Evolutionary conservation across 441 rosid species (phyloP).

Genomic region (Hura crepitans): DNA sequence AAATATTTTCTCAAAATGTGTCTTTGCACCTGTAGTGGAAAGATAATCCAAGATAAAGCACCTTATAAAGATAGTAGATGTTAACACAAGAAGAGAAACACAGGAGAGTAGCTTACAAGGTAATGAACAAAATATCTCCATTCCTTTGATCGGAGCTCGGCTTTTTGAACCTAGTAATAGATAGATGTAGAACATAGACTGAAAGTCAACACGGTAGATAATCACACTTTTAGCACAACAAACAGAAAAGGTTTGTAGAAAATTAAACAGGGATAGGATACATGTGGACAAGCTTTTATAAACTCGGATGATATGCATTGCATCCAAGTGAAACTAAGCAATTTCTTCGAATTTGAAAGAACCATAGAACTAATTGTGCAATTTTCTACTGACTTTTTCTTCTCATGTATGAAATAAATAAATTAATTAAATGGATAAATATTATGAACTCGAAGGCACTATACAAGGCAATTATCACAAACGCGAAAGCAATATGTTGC

Average conservation of each 20-base stretch:
- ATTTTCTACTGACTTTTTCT: not conserved
- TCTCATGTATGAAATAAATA: too few species aligned
- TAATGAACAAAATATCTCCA: conserved; percentile 95
- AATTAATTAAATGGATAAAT: too few species aligned
- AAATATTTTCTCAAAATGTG: not conserved
- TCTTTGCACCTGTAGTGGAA: conserved; percentile 1
- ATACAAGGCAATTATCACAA: not conserved
- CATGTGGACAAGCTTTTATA: not conserved
- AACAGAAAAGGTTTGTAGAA: not conserved
- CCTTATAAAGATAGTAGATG: not conserved
- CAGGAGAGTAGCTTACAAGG: conserved; percentile 53
- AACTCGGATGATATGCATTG: conserved; percentile 2
- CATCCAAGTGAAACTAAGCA: not conserved
- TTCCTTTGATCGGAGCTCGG: conserved; percentile 84
- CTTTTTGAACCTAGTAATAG: conserved; percentile 72
- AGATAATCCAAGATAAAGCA: not conserved
- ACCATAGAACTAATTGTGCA: not conserved
- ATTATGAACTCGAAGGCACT: not conserved
- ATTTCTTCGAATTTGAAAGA: conserved; percentile 6
- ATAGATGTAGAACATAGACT: not conserved
- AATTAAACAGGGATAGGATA: not conserved
- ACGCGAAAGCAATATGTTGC: not conserved
- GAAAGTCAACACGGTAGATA: conserved; percentile 3
- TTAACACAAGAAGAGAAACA: conserved; percentile 3
- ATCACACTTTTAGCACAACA: not conserved